These are phyloP conservation scores for Saccharomycopsis fodiens DNA, from an alignment of 805 yeast genomes.

Conservation along the genomic window DNA sequence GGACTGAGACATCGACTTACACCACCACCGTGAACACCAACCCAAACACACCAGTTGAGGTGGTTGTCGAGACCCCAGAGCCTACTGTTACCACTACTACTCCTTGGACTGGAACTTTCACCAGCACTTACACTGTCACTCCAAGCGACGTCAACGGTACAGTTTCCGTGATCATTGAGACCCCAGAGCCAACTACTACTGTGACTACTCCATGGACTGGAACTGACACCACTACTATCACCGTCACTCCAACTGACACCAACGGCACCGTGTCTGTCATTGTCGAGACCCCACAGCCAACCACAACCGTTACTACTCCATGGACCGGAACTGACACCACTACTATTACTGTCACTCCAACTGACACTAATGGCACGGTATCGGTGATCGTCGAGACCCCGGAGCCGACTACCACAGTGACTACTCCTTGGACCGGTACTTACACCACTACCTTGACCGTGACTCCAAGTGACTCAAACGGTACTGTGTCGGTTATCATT, in stretches of 20 bases:
- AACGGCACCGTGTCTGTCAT: neutral
- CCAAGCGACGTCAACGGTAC: neutral
- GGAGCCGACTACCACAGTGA: neutral
- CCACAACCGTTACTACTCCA: conserved; percentile 3
- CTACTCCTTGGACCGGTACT: conserved; percentile 5
- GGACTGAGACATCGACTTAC: neutral
- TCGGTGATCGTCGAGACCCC: neutral
- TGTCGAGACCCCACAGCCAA: neutral
- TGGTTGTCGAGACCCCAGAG: neutral
- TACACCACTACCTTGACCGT: conserved; percentile 2
- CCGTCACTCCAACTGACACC: neutral
- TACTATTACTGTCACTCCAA: neutral
- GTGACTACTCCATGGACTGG: conserved; percentile 1
- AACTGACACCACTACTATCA: neutral
- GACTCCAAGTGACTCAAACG: neutral
- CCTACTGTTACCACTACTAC: neutral
- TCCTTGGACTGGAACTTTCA: neutral
- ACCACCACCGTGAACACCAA: conserved; percentile 1
- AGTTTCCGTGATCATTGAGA: neutral
- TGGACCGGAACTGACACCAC: conserved; percentile 2
- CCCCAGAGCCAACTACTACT: neutral
- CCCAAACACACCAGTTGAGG: conserved; percentile 7
- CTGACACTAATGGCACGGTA: neutral
- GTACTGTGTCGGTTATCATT: neutral
- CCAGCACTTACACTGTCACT: neutral